Evolutionary conservation across 2,329 filamentous ascomycete species (phyloP).

Genomic region (Pseudogymnoascus sp.): DNA sequence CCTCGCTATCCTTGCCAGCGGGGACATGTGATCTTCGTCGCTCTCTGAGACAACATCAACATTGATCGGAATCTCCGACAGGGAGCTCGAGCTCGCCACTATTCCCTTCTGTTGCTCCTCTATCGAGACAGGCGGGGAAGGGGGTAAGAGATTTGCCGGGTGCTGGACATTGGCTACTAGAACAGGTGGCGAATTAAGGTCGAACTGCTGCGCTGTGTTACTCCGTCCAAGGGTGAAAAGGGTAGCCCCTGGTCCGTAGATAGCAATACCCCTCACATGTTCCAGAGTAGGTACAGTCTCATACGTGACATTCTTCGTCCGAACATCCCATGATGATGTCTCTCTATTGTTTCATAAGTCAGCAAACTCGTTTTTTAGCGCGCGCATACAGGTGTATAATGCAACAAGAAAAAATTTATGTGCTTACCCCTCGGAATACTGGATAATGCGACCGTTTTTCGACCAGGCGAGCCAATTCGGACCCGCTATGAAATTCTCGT

Average conservation of each 20-base stretch:
- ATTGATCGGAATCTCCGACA: slow-evolving; percentile 48
- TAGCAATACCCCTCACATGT: slow-evolving; percentile 70
- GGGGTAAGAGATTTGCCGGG: slow-evolving; percentile 66
- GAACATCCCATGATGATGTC: slow-evolving; percentile 92
- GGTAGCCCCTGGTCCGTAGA: slow-evolving; percentile 83
- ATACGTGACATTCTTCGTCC: slow-evolving; percentile 92
- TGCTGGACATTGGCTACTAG: slow-evolving; percentile 87
- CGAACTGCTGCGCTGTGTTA: slow-evolving; percentile 89
- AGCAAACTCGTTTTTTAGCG: slow-evolving; percentile 39
- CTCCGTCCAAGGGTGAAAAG: slow-evolving; percentile 86
- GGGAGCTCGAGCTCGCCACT: slow-evolving; percentile 21
- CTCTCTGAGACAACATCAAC: slow-evolving; percentile 58
- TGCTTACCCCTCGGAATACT: slow-evolving; percentile 81
- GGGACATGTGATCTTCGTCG: slow-evolving; percentile 70
- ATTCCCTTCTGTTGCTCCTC: slow-evolving; percentile 53
- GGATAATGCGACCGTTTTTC: slow-evolving; percentile 92
- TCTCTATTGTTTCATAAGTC: slow-evolving; percentile 48
- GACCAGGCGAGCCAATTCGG: slow-evolving; percentile 98
- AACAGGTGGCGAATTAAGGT: slow-evolving; percentile 72
- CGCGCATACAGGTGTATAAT: slow-evolving; percentile 35
- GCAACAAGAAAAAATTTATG: slow-evolving; percentile 7
- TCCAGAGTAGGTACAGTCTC: slow-evolving; percentile 81
- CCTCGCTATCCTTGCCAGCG: slow-evolving; percentile 65
- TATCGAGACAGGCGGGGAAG: slow-evolving; percentile 73
- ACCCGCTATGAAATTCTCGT: slow-evolving; percentile 63